Evolutionary conservation across 306 rosid genomes (phyloP).

Genomic region (Casuarina equisetifolia): DNA sequence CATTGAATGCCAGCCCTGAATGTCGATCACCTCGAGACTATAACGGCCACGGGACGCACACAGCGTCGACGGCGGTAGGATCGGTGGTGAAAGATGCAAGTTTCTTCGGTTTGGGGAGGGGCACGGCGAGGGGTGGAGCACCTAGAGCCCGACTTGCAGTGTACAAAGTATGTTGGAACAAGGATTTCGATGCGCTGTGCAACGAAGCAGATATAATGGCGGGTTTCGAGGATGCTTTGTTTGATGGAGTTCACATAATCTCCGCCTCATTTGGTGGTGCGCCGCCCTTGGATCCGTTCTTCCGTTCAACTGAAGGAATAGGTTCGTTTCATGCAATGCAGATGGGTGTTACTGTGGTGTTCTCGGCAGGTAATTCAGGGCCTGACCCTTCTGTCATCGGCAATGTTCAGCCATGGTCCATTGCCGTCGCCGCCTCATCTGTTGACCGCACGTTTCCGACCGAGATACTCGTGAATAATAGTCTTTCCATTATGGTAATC

Average conservation of each 20-base stretch:
- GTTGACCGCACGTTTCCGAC: slow-evolving; percentile 49
- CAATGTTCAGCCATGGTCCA: slow-evolving; percentile 57
- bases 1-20: slow-evolving; percentile 37
- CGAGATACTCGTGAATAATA: slow-evolving; percentile 24
- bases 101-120: slow-evolving; percentile 39
- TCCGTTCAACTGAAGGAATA: slow-evolving; percentile 26
- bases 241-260: slow-evolving; percentile 53
- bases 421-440: slow-evolving; percentile 60
- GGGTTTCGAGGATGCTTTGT: slow-evolving; percentile 58
- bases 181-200: slow-evolving; percentile 36
- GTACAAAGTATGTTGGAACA: slow-evolving; percentile 57
- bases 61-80: slow-evolving; percentile 62
- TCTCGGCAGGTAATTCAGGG: slow-evolving; percentile 53
- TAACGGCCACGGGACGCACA: slow-evolving; percentile 64
- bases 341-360: slow-evolving; percentile 48
- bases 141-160: slow-evolving; percentile 53
- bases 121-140: slow-evolving; percentile 57
- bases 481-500: slow-evolving; percentile 26
- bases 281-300: slow-evolving; percentile 39
- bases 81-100: slow-evolving; percentile 32
- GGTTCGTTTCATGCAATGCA: slow-evolving; percentile 64
- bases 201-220: slow-evolving; percentile 52
- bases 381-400: slow-evolving; percentile 45
- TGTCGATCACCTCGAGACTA: slow-evolving; percentile 49
- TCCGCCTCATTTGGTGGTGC: slow-evolving; percentile 46